A percentile compares a stretch with the other conserved stretches of the same genome.
These are phyloP conservation scores for Entelexis paramagnoliae DNA, from an alignment of 1,139 yeast species.

Conservation along the genomic window DNA sequence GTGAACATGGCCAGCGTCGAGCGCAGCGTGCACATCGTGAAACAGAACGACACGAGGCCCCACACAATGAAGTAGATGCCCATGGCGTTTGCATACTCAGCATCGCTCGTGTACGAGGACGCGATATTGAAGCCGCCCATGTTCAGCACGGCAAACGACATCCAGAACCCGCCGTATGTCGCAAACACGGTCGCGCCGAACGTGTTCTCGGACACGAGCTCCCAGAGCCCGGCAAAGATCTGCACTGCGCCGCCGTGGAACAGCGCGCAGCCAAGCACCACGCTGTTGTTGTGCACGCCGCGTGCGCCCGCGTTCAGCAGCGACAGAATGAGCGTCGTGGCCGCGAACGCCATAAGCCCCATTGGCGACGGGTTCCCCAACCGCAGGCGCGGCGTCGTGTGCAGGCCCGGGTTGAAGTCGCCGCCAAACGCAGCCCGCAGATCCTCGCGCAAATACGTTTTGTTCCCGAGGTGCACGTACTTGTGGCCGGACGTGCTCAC, in stretches of 20 bases:
- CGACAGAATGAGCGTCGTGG: constrained; percentile 73
- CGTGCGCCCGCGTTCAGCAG: constrained; percentile 53
- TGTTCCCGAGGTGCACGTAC: constrained; percentile 58
- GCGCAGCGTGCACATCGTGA: constrained; percentile 57
- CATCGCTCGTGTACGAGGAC: constrained; percentile 41
- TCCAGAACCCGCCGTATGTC: constrained; percentile 85
- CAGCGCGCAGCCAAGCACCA: constrained; percentile 66
- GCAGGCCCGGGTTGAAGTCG: constrained; percentile 51
- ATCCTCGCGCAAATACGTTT: constrained; percentile 49
- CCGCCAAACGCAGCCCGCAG: constrained; percentile 63
- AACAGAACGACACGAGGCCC: constrained; percentile 64
- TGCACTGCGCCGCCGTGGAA: constrained; percentile 82
- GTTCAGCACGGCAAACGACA: constrained; percentile 60
- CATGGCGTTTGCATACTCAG: constrained; percentile 44
- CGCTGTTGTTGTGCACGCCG: constrained; percentile 42
- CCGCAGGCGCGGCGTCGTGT: constrained; percentile 52
- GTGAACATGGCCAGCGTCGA: constrained; percentile 73
- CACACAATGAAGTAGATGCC: constrained; percentile 72
- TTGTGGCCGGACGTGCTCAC: constrained; percentile 30
- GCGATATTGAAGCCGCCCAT: constrained; percentile 65
- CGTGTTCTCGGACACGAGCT: constrained; percentile 58
- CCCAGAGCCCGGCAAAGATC: constrained; percentile 66
- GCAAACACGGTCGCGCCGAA: constrained; percentile 83
- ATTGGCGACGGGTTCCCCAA: constrained; percentile 86
- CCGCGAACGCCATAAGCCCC: constrained; percentile 73